phyloP scores from a whole-genome alignment of 331 rosid genomes.

The Quercus tomentella region DNA sequence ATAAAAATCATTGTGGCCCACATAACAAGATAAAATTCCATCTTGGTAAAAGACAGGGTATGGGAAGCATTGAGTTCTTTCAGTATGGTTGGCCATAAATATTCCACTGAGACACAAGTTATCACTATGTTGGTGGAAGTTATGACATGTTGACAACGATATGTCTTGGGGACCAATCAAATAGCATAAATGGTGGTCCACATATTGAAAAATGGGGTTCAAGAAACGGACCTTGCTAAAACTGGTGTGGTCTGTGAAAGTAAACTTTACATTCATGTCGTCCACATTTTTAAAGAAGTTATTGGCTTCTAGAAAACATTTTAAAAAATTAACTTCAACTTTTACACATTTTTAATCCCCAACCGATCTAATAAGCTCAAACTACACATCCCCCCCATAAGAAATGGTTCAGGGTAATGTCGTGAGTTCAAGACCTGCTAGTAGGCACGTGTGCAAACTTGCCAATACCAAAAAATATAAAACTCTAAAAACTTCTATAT shows the following conservation, averaged over 20 bases:
- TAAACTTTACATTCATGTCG: conserved; percentile 25
- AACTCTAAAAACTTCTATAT: too few species aligned
- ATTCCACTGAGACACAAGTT: conserved; percentile 53
- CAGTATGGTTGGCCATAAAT: conserved; percentile 45
- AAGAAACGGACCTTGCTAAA: conserved; percentile 32
- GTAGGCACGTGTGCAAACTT: too few species aligned
- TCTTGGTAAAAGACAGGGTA: background rate
- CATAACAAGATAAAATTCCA: conserved; percentile 12
- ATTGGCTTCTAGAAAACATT: conserved; percentile 11
- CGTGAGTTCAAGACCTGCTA: too few species aligned
- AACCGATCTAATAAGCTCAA: background rate
- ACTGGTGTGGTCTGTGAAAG: conserved; percentile 30
- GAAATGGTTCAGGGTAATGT: too few species aligned
- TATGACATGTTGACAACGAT: conserved; percentile 48
- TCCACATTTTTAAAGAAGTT: conserved; percentile 32
- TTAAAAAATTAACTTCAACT: background rate
- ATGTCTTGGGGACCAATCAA: conserved; percentile 60
- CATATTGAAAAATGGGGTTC: conserved; percentile 24
- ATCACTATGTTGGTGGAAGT: conserved; percentile 62
- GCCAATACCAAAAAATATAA: background rate
- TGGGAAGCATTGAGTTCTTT: conserved; percentile 14
- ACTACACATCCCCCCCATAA: too few species aligned
- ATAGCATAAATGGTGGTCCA: conserved; percentile 49
- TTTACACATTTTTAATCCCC: conserved; percentile 2
- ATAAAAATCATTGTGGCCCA: conserved; percentile 23